Evolutionary conservation across 164 flowering plant species (phyloP).

Genomic region (Nymphaea thermarum): DNA sequence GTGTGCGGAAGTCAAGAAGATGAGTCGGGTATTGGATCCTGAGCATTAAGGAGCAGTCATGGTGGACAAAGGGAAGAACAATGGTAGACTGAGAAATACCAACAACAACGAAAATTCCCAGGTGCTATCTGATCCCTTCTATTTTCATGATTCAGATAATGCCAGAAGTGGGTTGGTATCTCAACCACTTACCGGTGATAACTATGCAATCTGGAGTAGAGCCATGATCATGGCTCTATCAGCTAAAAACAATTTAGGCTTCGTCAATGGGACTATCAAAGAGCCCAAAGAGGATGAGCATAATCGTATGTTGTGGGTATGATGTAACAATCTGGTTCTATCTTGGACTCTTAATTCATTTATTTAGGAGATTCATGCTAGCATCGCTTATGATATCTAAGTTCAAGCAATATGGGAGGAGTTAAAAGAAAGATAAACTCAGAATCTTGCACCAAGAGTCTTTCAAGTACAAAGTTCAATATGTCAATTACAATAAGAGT

Average conservation of each 20-base stretch:
- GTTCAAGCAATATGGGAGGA: not conserved
- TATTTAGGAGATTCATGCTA: not conserved
- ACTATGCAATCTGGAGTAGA: not conserved
- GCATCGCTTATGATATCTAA: not conserved
- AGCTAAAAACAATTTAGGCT: not conserved
- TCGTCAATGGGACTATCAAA: not conserved
- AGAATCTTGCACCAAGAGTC: not conserved
- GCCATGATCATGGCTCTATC: not conserved
- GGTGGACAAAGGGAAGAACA: no score
- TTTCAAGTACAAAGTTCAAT: not conserved
- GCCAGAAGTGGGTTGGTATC: not conserved
- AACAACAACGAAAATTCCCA: no score
- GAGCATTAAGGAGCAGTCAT: no score
- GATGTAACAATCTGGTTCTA: not conserved
- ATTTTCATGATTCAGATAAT: not conserved
- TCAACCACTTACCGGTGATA: not conserved
- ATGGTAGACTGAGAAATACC: no score
- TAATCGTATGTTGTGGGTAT: not conserved
- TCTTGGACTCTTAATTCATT: not conserved
- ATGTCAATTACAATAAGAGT: not conserved
- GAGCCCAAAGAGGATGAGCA: not conserved
- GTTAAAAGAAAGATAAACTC: not conserved
- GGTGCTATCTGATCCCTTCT: not conserved
- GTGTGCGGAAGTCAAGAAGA: not conserved
- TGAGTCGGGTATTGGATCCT: not conserved